A percentile compares a stretch with the other conserved stretches of the same genome.
Conservation (phyloP, 441 rosid genomes). For the Gossypium lobatum region DNA sequence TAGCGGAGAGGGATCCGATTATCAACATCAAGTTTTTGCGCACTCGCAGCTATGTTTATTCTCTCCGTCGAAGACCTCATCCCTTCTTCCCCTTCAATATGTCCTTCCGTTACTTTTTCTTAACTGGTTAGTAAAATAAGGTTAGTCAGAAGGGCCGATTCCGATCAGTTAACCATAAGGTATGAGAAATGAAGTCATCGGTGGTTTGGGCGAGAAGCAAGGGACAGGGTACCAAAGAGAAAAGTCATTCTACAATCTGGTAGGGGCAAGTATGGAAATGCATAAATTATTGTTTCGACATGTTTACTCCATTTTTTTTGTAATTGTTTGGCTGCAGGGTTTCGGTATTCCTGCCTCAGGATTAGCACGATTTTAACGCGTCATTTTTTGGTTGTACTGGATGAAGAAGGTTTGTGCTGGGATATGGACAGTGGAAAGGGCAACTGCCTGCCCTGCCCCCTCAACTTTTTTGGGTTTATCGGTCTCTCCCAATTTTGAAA, state of each 20-base stretch:
- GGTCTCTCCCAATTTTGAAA: no score
- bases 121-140: slow-evolving; percentile 12
- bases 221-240: slow-evolving; percentile 5
- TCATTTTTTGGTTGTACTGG: no score
- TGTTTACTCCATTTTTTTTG: neutral
- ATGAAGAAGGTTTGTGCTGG: no score
- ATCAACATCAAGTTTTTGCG: slow-evolving; percentile 66
- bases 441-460: no score
- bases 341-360: no score
- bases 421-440: no score
- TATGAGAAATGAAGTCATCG: slow-evolving; percentile 19
- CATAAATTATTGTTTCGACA: neutral
- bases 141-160: neutral
- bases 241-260: slow-evolving; percentile 20
- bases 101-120: neutral
- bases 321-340: neutral
- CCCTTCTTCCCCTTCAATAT: slow-evolving; percentile 12
- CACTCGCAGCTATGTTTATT: slow-evolving; percentile 63
- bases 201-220: slow-evolving; percentile 13
- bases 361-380: no score
- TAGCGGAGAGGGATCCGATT: slow-evolving; percentile 67
- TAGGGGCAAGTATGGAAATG: slow-evolving; percentile 33
- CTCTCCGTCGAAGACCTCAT: slow-evolving; percentile 62
- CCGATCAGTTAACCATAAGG: neutral
- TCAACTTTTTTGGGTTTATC: no score